Conservation (phyloP, 768 basidiomycete genomes). For the Russula olivacea region DNA sequence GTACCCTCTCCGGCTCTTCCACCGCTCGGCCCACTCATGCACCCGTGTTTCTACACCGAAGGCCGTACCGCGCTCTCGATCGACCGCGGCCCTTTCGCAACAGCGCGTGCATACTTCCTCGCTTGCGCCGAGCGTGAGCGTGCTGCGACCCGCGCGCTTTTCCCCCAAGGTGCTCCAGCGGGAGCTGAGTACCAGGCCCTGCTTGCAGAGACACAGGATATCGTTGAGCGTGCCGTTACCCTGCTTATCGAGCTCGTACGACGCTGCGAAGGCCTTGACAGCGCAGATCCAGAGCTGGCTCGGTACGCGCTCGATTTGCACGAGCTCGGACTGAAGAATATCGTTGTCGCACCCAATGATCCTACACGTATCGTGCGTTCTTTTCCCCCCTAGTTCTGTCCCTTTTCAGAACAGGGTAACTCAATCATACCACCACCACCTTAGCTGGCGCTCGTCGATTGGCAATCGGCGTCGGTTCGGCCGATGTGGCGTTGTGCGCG, state of each 20-base stretch:
- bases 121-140: slow-evolving; percentile 36
- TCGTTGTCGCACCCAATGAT: slow-evolving; percentile 30
- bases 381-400: neutral
- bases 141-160: slow-evolving; percentile 31
- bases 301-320: slow-evolving; percentile 33
- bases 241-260: slow-evolving; percentile 30
- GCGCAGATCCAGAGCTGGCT: slow-evolving; percentile 31
- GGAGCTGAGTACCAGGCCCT: slow-evolving; percentile 29
- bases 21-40: slow-evolving; percentile 23
- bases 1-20: slow-evolving; percentile 2
- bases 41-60: slow-evolving; percentile 30
- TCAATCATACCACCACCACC: too few species aligned
- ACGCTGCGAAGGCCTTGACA: slow-evolving; percentile 32
- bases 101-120: slow-evolving; percentile 31
- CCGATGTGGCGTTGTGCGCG: slow-evolving; percentile 35
- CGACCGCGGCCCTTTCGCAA: slow-evolving; percentile 33
- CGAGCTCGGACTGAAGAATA: slow-evolving; percentile 30
- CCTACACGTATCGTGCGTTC: slow-evolving; percentile 30
- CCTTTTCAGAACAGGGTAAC: neutral
- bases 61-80: slow-evolving; percentile 31
- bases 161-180: slow-evolving; percentile 31
- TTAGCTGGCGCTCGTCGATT: slow-evolving; percentile 30
- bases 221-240: slow-evolving; percentile 32
- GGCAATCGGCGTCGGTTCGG: slow-evolving; percentile 30
- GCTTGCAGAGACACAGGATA: slow-evolving; percentile 29